phyloP scores from a whole-genome alignment of 768 basidiomycete genomes.

The Fomitopsis serialis region DNA sequence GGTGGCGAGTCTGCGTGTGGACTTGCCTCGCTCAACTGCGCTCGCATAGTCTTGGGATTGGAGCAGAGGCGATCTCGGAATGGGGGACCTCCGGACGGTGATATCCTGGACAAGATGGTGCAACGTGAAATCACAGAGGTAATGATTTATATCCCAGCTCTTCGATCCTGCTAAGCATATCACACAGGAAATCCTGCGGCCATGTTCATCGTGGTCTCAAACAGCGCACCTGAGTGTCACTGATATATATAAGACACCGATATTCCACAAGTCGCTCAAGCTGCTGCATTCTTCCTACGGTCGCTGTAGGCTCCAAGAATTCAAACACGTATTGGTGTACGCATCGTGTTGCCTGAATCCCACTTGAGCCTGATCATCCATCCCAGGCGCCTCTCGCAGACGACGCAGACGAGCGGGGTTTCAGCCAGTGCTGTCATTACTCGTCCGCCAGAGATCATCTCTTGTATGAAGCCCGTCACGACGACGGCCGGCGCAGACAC shows the following conservation, averaged over 20 bases:
- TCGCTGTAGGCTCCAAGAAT: conserved; percentile 31
- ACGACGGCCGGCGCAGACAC: conserved; percentile 20
- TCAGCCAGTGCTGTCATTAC: conserved; percentile 51
- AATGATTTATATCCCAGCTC: background rate
- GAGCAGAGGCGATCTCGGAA: conserved; percentile 27
- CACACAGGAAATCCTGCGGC: conserved; percentile 47
- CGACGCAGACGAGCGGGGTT: conserved; percentile 8
- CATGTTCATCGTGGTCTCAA: conserved; percentile 52
- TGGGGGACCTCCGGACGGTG: too few species aligned
- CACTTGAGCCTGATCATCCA: background rate
- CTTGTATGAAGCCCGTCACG: conserved; percentile 43
- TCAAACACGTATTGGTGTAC: conserved; percentile 29
- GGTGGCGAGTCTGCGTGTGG: conserved; percentile 54
- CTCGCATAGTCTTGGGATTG: conserved; percentile 40
- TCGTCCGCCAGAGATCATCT: conserved; percentile 65
- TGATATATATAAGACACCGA: conserved; percentile 41
- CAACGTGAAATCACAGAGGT: conserved; percentile 33
- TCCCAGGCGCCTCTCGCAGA: conserved; percentile 14
- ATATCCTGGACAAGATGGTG: conserved; percentile 30
- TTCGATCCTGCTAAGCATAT: too few species aligned
- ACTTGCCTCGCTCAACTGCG: conserved; percentile 62
- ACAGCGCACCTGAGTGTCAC: conserved; percentile 52
- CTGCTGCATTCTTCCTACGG: conserved; percentile 31
- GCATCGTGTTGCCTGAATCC: conserved; percentile 1
- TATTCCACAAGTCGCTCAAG: conserved; percentile 40